Base-by-base conservation (phyloP, 345 rosid species). In the Diplotaxis tenuifolia region DNA sequence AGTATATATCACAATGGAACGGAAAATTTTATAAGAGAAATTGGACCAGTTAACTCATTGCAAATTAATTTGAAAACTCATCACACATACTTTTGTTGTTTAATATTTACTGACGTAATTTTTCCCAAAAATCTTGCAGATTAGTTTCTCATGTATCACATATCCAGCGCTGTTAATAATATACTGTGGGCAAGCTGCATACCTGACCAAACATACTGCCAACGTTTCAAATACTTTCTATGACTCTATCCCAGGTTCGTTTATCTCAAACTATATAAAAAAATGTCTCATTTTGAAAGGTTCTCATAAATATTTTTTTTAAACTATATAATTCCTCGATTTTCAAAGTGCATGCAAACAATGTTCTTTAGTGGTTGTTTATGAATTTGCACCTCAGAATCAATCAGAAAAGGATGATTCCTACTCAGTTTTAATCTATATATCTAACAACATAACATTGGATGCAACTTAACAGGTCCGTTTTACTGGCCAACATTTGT, bases 401-500 rank as follows among this genome's bases (percentile, higher is more conserved):
- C 4, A 40, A 40, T 16, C 9, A 11, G 19, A 7, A 21, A 36
- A 2, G 25, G 19, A 28, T 8, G 22, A 42, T 23, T 40, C 20
- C 6, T 61, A 31, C 11, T n/a, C 4, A 12, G 20, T 29, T 29
- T 28, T 1, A 52, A 9, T 9, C 0, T 18, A 5, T 0, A 21
- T 59, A 58, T 60, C 56, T 63, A 72, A 62, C 63, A 27, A 11
- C 4, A 19, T 23, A 19, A 19, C 6, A 53, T 15, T 67, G 12
- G 36, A 19, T 62, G 55, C 6, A 52, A 36, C 57, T 31, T 9
- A 47, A 74, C 84, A 90, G 96, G 70, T 70, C 78, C 85, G 0
- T 6, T 92, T 32, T 88, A 92, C 57, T 92, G 98, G 96, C 95
- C 96, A n/a, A 81, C 63, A 18, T 89, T 92, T 58, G 95, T 86